Evolutionary conservation across 2,329 filamentous ascomycete genomes (phyloP).

Genomic region (Neurospora sp.): DNA sequence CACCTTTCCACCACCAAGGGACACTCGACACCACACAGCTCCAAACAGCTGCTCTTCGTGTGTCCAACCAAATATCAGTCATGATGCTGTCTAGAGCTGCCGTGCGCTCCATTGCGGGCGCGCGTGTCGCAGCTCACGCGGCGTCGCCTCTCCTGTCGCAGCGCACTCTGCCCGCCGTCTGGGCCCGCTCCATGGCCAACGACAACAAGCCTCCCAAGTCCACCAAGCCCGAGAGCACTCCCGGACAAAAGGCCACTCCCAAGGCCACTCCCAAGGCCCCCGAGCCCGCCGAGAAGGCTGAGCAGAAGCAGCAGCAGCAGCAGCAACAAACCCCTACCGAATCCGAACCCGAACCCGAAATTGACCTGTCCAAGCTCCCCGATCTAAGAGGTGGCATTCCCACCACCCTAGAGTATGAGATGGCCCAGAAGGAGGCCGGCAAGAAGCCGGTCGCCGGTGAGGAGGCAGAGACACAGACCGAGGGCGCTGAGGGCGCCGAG

Average conservation of each 20-base stretch:
- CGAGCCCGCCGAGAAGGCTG: not conserved
- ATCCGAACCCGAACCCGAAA: conserved; percentile 31
- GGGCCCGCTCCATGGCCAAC: conserved; percentile 34
- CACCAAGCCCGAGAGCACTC: conserved; percentile 11
- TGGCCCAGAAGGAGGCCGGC: conserved; percentile 23
- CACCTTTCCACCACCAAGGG: not conserved
- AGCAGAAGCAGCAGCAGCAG: conserved; percentile 1
- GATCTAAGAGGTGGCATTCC: conserved; percentile 93
- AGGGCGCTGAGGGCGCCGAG: conserved; percentile 22
- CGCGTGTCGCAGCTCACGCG: conserved; percentile 23
- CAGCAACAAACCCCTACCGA: conserved; percentile 21
- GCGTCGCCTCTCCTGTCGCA: conserved; percentile 21
- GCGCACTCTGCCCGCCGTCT: conserved; percentile 27
- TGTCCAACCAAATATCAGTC: conserved; percentile 1
- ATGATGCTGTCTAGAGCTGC: conserved; percentile 31
- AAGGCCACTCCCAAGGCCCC: conserved; percentile 3
- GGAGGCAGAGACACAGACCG: not conserved
- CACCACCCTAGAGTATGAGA: conserved; percentile 77
- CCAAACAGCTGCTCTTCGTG: not conserved
- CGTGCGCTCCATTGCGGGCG: conserved; percentile 22
- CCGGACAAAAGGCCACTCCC: conserved; percentile 6
- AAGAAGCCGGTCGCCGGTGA: not conserved
- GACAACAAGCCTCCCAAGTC: conserved; percentile 23
- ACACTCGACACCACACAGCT: not conserved
- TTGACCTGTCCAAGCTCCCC: conserved; percentile 62